Evolutionary conservation across 768 basidiomycete species (phyloP), one percentile per base, ranked within the genome.

Genomic region (Lactarius deliciosus): DNA sequence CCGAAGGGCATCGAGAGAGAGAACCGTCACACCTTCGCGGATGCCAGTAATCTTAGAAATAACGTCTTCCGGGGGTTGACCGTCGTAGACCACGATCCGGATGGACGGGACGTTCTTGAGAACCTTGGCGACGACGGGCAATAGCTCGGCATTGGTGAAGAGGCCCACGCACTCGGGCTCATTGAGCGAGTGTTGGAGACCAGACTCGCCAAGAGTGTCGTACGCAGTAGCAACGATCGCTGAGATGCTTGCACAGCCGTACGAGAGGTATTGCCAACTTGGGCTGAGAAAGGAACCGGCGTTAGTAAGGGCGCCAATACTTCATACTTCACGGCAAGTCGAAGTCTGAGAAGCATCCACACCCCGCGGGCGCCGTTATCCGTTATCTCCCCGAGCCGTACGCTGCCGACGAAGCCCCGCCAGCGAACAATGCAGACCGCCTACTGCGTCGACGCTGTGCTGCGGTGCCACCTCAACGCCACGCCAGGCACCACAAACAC

Each of bases 161-260:
- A 98, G 81, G 66, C 87, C 90, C 30, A 86, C 82, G 69, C 91
- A 94, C 56, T 88, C 80, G 4, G 96, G 93, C 73, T 92, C 89
- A 75, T 93, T 91, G 66, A 98, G 85, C 0, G 96, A 94, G 76
- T 98, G 95, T 0, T 87, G 79, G 22, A 99, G 86, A 60, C 96
- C 94, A 0, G 85, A 80, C 74, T 91, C 89, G 61, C 97, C 96
- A 28, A 98, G 89, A 2, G 94, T 96, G 74, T 97, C 96, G 77
- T 99, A 98, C 0, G 96, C 95, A 2, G 97, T 98, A 1, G 94
- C 95, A 71, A 97, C 92, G 10, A 89, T 83, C 3, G 88, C 87
- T 8, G 88, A 86, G 64, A 95, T 90, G 16, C 84, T 82, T 0
- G 86, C 83, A 74, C 94, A 97, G 0, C 86, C 92, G 73, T 94